These are phyloP conservation scores for Xylaria venustula DNA, from an alignment of 495 filamentous ascomycete genomes.

Conservation along the genomic window DNA sequence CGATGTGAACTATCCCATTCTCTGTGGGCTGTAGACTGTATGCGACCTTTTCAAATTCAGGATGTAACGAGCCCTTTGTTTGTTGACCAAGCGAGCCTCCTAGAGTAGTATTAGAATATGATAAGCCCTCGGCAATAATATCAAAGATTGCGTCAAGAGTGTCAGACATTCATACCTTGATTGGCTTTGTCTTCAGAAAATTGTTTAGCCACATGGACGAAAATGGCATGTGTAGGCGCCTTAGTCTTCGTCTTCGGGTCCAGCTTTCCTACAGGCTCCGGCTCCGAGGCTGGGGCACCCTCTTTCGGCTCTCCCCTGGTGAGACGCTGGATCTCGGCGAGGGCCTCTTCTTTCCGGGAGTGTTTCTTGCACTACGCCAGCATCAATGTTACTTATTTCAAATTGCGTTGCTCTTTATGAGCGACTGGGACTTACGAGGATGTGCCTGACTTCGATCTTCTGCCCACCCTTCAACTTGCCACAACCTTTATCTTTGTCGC, in stretches of 20 bases:
- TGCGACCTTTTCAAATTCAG: conserved; percentile 77
- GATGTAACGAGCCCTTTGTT: conserved; percentile 63
- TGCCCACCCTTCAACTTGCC: conserved; percentile 69
- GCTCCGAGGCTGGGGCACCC: neutral
- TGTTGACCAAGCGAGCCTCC: conserved; percentile 80
- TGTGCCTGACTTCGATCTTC: conserved; percentile 84
- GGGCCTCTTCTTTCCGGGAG: conserved; percentile 81
- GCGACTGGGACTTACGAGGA: conserved; percentile 57
- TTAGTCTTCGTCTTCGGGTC: conserved; percentile 15
- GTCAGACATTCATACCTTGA: conserved; percentile 54
- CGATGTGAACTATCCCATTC: conserved; percentile 50
- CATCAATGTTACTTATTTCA: neutral
- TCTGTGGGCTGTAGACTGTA: conserved; percentile 56
- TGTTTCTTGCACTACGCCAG: conserved; percentile 82
- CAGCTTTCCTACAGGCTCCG: conserved; percentile 11
- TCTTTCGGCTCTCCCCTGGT: conserved; percentile 44
- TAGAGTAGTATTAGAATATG: conserved; percentile 22
- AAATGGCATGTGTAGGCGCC: conserved; percentile 57
- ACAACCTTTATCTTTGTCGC: conserved; percentile 46
- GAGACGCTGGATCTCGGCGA: conserved; percentile 59
- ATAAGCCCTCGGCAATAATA: neutral
- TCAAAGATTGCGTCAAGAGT: neutral
- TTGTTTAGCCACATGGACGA: conserved; percentile 83
- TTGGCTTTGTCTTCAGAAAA: conserved; percentile 89
- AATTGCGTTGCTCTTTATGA: neutral